Evolutionary conservation across 2,329 filamentous ascomycete species (phyloP), one percentile per base, ranked within the genome.

Genomic region (Coniochaeta sp.): DNA sequence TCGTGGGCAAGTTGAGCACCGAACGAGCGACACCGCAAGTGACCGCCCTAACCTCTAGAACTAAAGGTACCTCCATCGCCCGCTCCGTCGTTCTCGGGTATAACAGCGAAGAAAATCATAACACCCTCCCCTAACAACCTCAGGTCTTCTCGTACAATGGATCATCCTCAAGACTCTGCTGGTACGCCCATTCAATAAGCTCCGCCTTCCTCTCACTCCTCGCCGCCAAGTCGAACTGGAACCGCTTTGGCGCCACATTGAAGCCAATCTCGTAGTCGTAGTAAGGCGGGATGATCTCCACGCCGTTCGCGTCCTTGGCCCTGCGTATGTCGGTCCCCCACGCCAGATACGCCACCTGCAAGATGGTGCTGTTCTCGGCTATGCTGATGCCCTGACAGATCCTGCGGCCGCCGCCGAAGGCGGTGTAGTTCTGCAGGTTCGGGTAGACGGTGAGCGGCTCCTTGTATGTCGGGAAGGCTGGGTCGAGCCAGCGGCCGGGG

Each of bases 371-470:
- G 6, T 26, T 35, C 50, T 65, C 63, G 8, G 62, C 62, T 45
- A 65, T 57, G 26, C 59, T 58, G 9, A 61, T 46, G n/a, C 63
- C 63, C 30, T 63, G 68, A 27, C 67, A 69, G 1, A 72, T 65
- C 5, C 76, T 63, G 5, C 74, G 63, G 0, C 75, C 75, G 53
- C 73, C 76, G 0, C 74, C 75, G 54, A 78, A 76, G 48, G 62
- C 57, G 9, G 61, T 60, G 49, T 57, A 63, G 51, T 69, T 67
- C 8, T 55, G 52, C 9, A 67, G 61, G 13, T 67, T 65, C 58
- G 62, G 62, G 52, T 61, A 60, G 47, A 53, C 48, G 1, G 56
- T 58, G 20, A 65, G 57, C 1, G 62, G 62, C 42, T 58, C 62
- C 48, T 58, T 59, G 56, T 58, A 65, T 13, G 60, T 61, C 12